Percentiles rank a stretch among this genome's conserved stretches.
These are phyloP conservation scores for Fonsecaea pugnacius DNA, from an alignment of 2,329 filamentous ascomycete species.

Conservation along the genomic window DNA sequence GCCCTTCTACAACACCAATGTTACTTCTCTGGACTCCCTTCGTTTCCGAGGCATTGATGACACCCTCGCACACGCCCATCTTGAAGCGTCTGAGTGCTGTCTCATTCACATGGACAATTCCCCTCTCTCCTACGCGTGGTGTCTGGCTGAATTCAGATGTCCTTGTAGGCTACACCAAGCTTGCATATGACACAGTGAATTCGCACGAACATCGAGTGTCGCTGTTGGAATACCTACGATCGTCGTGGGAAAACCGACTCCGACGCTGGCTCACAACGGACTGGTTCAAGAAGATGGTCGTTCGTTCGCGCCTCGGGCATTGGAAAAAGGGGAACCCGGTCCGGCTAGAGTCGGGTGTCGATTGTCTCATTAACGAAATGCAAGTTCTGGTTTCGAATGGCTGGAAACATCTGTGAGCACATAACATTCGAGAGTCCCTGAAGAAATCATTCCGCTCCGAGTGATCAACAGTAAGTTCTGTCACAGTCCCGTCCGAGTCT, in stretches of 20 bases:
- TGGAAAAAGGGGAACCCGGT: not conserved
- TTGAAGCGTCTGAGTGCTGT: conserved; percentile 78
- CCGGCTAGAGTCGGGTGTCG: conserved; percentile 11
- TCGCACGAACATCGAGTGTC: not conserved
- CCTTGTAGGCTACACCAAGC: conserved; percentile 44
- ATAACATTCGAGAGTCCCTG: not conserved
- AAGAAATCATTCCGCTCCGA: not conserved
- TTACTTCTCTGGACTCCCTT: conserved; percentile 43
- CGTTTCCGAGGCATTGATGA: conserved; percentile 67
- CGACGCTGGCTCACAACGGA: conserved; percentile 10
- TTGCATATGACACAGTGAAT: conserved; percentile 21
- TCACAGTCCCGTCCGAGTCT: too few species aligned
- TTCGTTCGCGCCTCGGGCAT: not conserved
- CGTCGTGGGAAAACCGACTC: conserved; percentile 14
- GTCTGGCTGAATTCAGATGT: conserved; percentile 46
- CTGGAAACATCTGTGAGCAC: conserved; percentile 29
- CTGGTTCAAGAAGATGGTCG: conserved; percentile 18
- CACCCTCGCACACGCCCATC: conserved; percentile 54
- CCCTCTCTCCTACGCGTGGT: conserved; percentile 39
- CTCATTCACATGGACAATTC: conserved; percentile 53
- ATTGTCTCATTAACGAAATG: conserved; percentile 33
- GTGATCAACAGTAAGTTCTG: too few species aligned
- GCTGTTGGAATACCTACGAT: conserved; percentile 1
- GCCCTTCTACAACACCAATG: conserved; percentile 53
- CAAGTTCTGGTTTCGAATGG: conserved; percentile 32